Evolutionary conservation across 1,284 basidiomycete genomes (phyloP).

Genomic region (Trichosporon sp.): DNA sequence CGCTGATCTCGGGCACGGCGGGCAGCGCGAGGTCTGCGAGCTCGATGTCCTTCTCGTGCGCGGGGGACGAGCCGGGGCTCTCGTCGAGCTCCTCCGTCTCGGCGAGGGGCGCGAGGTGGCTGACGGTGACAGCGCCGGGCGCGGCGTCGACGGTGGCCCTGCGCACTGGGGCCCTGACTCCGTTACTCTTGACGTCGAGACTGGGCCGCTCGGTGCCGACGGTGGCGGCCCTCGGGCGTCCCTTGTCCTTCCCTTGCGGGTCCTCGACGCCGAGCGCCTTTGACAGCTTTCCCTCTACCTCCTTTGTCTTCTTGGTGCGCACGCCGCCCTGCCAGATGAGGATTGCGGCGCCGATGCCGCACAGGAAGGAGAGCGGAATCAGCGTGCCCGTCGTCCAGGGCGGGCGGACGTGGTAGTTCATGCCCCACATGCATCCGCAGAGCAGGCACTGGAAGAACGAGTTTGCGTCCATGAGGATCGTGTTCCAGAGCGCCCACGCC

Average conservation of each 20-base stretch:
- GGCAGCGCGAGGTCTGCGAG: neutral
- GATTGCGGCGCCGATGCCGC: slow-evolving; percentile 72
- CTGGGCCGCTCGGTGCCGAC: neutral
- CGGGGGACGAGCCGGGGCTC: neutral
- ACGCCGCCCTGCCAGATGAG: slow-evolving; percentile 71
- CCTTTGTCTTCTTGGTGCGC: slow-evolving; percentile 69
- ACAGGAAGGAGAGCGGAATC: slow-evolving; percentile 71
- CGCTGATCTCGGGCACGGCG: neutral
- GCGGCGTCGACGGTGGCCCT: neutral
- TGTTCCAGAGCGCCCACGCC: slow-evolving; percentile 54
- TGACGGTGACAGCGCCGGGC: neutral
- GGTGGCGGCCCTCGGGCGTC: neutral
- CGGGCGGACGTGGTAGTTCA: slow-evolving; percentile 54
- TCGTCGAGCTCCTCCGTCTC: neutral
- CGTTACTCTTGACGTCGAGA: neutral
- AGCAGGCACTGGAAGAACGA: slow-evolving; percentile 72
- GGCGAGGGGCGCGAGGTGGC: neutral
- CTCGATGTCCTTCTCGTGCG: neutral
- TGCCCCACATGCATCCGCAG: slow-evolving; percentile 76
- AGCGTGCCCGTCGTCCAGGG: slow-evolving; percentile 60
- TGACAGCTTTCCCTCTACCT: slow-evolving; percentile 66
- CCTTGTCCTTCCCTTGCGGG: neutral
- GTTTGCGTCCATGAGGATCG: slow-evolving; percentile 66
- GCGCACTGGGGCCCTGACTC: neutral
- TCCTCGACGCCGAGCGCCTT: slow-evolving; percentile 58